phyloP scores from a whole-genome alignment of 2,329 filamentous ascomycete genomes.

The Monosporascus cannonballus region DNA sequence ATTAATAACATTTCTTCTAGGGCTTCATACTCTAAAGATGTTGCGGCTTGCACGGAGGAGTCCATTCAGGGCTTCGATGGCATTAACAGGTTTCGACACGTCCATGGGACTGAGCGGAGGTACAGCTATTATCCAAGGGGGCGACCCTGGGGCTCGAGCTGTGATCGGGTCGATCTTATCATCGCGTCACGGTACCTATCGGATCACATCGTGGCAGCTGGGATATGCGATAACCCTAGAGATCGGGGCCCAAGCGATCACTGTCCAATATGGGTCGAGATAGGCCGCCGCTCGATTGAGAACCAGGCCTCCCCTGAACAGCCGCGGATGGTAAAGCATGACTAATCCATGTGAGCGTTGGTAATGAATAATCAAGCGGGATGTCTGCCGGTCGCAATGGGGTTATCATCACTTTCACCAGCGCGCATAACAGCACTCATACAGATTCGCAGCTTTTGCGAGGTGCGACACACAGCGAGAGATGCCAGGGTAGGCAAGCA shows the following conservation, averaged over 20 bases:
- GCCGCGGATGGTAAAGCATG: too few relatives aligned
- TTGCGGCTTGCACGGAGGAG: constrained; percentile 8
- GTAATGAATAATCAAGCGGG: too few relatives aligned
- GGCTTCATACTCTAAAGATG: constrained; percentile 1
- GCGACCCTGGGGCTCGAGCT: constrained; percentile 40
- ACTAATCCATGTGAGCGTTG: too few relatives aligned
- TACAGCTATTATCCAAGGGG: constrained; percentile 44
- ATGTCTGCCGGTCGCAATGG: too few relatives aligned
- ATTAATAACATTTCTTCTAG: constrained; percentile 10
- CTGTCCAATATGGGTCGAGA: constrained; percentile 41
- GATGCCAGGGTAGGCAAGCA: too few relatives aligned
- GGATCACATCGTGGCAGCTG: constrained; percentile 17
- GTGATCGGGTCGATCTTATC: constrained; percentile 48
- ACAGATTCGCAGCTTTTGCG: too few relatives aligned
- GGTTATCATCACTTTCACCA: too few relatives aligned
- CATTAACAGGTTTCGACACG: constrained; percentile 42
- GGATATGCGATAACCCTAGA: constrained; percentile 29
- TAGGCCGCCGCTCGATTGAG: constrained; percentile 4
- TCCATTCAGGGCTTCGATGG: constrained; percentile 25
- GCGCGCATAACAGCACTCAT: too few relatives aligned
- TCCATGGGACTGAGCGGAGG: constrained; percentile 33
- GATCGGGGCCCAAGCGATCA: constrained; percentile 49
- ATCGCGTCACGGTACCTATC: constrained; percentile 34
- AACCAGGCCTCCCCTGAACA: too few relatives aligned
- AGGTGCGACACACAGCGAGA: too few relatives aligned